phyloP scores from a whole-genome alignment of 108 stramenopile species.

The Heterococcus sp. region DNA sequence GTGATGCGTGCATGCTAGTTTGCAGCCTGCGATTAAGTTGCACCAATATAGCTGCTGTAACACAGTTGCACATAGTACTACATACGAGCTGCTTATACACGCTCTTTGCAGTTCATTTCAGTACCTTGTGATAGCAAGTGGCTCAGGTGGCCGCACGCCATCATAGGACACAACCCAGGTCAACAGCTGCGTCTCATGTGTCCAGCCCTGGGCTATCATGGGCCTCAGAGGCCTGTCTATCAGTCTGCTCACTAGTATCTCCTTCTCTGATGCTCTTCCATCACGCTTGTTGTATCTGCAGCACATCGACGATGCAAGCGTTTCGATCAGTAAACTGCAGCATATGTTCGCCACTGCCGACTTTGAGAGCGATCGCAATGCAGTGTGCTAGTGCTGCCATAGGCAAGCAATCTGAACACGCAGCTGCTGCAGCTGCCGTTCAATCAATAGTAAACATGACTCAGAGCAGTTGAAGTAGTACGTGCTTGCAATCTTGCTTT shows the following conservation, averaged over 20 bases:
- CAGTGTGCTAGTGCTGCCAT: too few relatives aligned
- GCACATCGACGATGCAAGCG: too few relatives aligned
- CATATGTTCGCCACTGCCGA: too few relatives aligned
- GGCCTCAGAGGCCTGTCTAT: conserved; percentile 92
- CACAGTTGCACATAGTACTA: neutral
- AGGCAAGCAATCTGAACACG: too few relatives aligned
- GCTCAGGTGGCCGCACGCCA: conserved; percentile 43
- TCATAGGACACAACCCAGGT: conserved; percentile 85
- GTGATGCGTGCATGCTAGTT: neutral
- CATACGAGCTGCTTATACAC: neutral
- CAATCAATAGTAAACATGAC: too few relatives aligned
- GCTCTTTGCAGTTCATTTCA: neutral
- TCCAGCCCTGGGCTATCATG: conserved; percentile 79
- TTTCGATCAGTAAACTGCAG: too few relatives aligned
- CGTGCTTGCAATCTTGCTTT: too few relatives aligned
- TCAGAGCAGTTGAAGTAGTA: too few relatives aligned
- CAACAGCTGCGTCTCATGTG: conserved; percentile 87
- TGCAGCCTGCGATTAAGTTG: neutral
- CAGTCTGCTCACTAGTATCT: conserved; percentile 81
- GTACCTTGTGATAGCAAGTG: conserved; percentile 24
- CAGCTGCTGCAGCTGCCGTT: too few relatives aligned
- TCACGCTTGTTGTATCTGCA: conserved; percentile 76
- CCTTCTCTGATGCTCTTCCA: conserved; percentile 76
- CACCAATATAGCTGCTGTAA: neutral
- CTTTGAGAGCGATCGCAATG: too few relatives aligned